Evolutionary conservation across 768 basidiomycete species (phyloP), one percentile per base, ranked within the genome.

Genomic region (Candolleomyces eurysporus): DNA sequence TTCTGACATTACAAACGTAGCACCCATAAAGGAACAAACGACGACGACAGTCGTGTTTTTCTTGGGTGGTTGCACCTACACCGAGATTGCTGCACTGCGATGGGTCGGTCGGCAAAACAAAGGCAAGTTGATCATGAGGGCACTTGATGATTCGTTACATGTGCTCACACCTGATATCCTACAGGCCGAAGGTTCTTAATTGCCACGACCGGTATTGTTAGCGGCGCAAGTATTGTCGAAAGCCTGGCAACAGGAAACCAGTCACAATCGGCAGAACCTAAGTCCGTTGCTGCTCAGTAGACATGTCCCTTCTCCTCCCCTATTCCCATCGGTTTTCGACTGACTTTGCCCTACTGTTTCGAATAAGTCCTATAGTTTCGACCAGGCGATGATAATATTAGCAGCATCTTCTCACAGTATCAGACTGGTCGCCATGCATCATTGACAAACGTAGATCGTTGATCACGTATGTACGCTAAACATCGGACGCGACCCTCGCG

Each of bases 21-120:
- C 48, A 49, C 63, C 68, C 32, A 56, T 67, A 48, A 50, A 48
- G 56, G 90, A 89, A 63, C 82, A 84, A 67, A 76, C 83, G 2
- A 91, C 87, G 8, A 96, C 90, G 5, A 96, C 94, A 2, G 84
- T 96, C 17, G 91, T 99, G 10, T 97, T 98, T 76, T 98, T 98
- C 84, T 76, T 98, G 36, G 97, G 97, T 30, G 97, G 96, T 4
- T 95, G 95, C 72, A 99, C 97, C 13, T 97, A 92, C 67, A 96
- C 96, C 9, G 97, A 98, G 77, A 94, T 98, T 61, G 89, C 97
- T 42, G 96, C 96, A 6, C 72, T 99, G 65, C 82, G 97, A 71
- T 97, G 94, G 94, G 89, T 96, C 68, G 83, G 87, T 59, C 84
- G 88, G 66, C 94, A 94, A 72, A 90, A 89, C 65, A 84, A 82